These are phyloP conservation scores for Prunus fruticosa DNA, from an alignment of 306 rosid species.

Conservation along the genomic window DNA sequence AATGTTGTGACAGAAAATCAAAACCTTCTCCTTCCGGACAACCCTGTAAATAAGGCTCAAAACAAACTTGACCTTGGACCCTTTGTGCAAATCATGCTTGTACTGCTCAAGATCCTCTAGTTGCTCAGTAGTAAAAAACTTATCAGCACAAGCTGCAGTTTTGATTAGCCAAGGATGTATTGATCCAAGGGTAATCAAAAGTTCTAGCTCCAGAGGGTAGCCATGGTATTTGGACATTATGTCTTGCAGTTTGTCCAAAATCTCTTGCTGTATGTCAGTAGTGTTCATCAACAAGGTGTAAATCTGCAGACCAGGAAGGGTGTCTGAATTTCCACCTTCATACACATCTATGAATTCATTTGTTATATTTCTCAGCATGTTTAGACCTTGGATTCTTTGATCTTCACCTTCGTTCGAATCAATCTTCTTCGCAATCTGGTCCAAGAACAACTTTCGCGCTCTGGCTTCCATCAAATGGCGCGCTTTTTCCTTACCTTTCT, in stretches of 20 bases:
- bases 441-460: constrained; percentile 84
- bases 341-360: constrained; percentile 81
- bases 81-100: constrained; percentile 68
- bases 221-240: constrained; percentile 59
- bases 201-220: constrained; percentile 84
- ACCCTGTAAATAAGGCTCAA: constrained; percentile 75
- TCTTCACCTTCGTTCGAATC: constrained; percentile 61
- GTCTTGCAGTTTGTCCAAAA: constrained; percentile 50
- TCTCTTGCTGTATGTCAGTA: constrained; percentile 66
- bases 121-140: constrained; percentile 48
- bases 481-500: constrained; percentile 37
- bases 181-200: constrained; percentile 91
- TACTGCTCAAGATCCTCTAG: constrained; percentile 51
- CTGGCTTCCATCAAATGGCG: constrained; percentile 53
- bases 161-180: constrained; percentile 93
- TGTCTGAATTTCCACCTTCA: constrained; percentile 73
- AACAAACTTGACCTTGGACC: constrained; percentile 86
- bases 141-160: constrained; percentile 65
- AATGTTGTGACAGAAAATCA: constrained; percentile 88
- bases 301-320: constrained; percentile 88
- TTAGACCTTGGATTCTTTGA: constrained; percentile 66
- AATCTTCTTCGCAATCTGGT: constrained; percentile 72
- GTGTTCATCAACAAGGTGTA: constrained; percentile 89
- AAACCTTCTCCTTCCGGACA: constrained; percentile 66
- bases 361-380: constrained; percentile 77